A percentile compares a stretch with the other conserved stretches of the same genome.
These are phyloP conservation scores for Plasmodium cynomolgi DNA, from an alignment of 169 alveolate genomes.

Conservation along the genomic window DNA sequence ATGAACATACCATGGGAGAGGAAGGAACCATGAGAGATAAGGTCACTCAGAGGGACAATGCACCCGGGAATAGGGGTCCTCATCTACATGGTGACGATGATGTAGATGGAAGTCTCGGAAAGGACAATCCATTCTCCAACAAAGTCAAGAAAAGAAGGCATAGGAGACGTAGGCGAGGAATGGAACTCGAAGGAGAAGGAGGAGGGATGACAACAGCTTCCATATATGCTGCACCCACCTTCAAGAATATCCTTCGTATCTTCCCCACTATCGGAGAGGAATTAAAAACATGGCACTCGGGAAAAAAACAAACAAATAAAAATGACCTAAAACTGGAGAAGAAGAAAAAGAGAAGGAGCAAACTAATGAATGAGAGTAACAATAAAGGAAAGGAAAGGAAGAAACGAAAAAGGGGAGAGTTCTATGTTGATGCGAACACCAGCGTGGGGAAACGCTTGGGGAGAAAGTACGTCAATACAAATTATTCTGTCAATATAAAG, in stretches of 20 bases:
- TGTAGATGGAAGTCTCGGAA: not conserved
- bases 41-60: not conserved
- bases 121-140: not conserved
- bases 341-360: slow-evolving; percentile 4
- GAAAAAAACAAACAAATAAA: not conserved
- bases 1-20: not conserved
- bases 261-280: slow-evolving; percentile 65
- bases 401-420: slow-evolving; percentile 13
- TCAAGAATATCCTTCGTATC: slow-evolving; percentile 13
- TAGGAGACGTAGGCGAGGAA: not conserved
- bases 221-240: not conserved
- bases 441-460: not conserved
- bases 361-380: not conserved
- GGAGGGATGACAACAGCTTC: not conserved
- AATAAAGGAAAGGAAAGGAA: not conserved
- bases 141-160: slow-evolving; percentile 29
- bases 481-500: slow-evolving; percentile 43
- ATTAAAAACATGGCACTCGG: slow-evolving; percentile 26
- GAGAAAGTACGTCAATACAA: slow-evolving; percentile 34
- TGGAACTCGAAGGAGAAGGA: not conserved
- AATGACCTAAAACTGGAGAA: slow-evolving; percentile 10
- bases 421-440: not conserved
- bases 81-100: not conserved
- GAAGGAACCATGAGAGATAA: not conserved
- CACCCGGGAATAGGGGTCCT: not conserved